Percentiles rank a stretch among this genome's conserved stretches.
Evolutionary conservation across 2,329 filamentous ascomycete genomes (phyloP).

Genomic region (Talaromyces sp.): DNA sequence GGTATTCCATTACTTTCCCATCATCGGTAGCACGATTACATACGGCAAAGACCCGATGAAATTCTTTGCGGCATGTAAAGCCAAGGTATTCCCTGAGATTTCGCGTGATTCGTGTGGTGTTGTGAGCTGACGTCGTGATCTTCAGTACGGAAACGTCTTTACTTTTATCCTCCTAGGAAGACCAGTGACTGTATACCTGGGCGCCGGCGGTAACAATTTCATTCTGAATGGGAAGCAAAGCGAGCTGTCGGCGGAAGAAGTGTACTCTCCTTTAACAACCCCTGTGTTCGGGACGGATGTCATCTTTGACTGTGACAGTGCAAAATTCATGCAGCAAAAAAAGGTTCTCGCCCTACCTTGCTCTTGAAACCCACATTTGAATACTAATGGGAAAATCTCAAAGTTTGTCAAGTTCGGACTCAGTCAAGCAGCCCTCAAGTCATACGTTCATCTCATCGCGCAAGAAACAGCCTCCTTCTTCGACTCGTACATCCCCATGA

Average conservation of each 20-base stretch:
- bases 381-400: background rate
- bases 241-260: slow-evolving; percentile 85
- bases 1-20: slow-evolving; percentile 73
- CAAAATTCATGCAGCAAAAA: slow-evolving; percentile 94
- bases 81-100: slow-evolving; percentile 54
- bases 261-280: slow-evolving; percentile 70
- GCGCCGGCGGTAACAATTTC: slow-evolving; percentile 80
- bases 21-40: slow-evolving; percentile 38
- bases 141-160: slow-evolving; percentile 78
- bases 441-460: slow-evolving; percentile 74
- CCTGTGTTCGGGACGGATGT: slow-evolving; percentile 77
- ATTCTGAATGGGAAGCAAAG: slow-evolving; percentile 86
- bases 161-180: slow-evolving; percentile 84
- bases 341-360: slow-evolving; percentile 51
- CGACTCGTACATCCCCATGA: slow-evolving; percentile 50
- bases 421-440: slow-evolving; percentile 55
- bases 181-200: slow-evolving; percentile 81
- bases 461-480: slow-evolving; percentile 69
- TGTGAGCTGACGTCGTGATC: background rate
- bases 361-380: background rate
- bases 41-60: slow-evolving; percentile 59
- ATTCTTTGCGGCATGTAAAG: slow-evolving; percentile 69
- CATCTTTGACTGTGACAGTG: slow-evolving; percentile 84
- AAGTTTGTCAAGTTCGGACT: slow-evolving; percentile 60
- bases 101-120: background rate